Evolutionary conservation across 75 land plant species (phyloP).

Genomic region (Ceratopteris richardii): DNA sequence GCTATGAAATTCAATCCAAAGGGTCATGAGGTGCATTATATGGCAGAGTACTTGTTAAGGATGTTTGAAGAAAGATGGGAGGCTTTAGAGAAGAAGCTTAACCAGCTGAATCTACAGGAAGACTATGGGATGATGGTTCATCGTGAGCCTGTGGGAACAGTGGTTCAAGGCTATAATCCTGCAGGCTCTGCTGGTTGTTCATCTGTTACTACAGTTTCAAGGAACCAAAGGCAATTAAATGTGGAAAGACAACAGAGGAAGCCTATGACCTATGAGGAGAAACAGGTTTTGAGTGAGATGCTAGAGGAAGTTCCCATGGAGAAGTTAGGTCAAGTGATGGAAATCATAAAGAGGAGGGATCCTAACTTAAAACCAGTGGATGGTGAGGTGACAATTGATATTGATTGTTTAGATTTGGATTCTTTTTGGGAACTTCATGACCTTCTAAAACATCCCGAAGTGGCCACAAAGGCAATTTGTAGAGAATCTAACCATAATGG

Average conservation of each 20-base stretch:
- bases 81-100: conserved; percentile 55
- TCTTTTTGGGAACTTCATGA: conserved; percentile 56
- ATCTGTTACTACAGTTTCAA: conserved; percentile 12
- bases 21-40: conserved; percentile 41
- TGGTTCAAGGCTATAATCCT: neutral
- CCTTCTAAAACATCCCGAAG: conserved; percentile 4
- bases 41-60: conserved; percentile 45
- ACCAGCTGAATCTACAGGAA: neutral
- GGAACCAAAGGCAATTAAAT: neutral
- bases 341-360: conserved; percentile 38
- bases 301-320: conserved; percentile 40
- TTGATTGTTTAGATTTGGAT: conserved; percentile 41
- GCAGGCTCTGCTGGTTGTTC: neutral
- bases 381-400: conserved; percentile 53
- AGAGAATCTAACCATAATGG: neutral
- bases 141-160: neutral
- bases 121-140: conserved; percentile 2
- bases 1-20: conserved; percentile 83
- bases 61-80: conserved; percentile 71
- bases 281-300: conserved; percentile 32
- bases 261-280: conserved; percentile 42
- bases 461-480: neutral
- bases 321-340: conserved; percentile 43
- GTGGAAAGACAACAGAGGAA: conserved; percentile 22
- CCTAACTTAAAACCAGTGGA: conserved; percentile 26